phyloP scores from a whole-genome alignment of 768 basidiomycete species.

The Hysterangium stoloniferum region DNA sequence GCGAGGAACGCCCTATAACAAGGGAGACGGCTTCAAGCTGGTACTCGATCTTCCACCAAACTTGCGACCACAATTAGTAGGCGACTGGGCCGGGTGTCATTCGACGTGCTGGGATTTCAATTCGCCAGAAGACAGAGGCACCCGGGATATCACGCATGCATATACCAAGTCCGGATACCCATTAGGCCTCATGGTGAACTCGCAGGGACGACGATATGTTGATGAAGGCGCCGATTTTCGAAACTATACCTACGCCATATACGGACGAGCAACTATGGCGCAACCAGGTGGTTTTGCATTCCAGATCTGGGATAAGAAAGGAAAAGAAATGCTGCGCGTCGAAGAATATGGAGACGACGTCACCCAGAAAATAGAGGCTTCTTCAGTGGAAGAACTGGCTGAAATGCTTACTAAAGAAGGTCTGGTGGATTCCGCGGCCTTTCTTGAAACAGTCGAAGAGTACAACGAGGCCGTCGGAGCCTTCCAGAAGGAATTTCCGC shows the following conservation, averaged over 20 bases:
- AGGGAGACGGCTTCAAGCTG: slow-evolving; percentile 55
- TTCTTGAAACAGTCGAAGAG: slow-evolving; percentile 38
- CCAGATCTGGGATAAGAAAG: slow-evolving; percentile 55
- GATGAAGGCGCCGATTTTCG: slow-evolving; percentile 68
- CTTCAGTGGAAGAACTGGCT: slow-evolving; percentile 42
- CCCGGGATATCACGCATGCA: slow-evolving; percentile 56
- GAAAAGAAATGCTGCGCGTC: slow-evolving; percentile 36
- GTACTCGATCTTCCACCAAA: slow-evolving; percentile 26
- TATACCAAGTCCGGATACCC: slow-evolving; percentile 72
- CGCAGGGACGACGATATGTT: slow-evolving; percentile 50
- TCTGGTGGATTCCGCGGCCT: slow-evolving; percentile 31
- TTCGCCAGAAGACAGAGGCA: slow-evolving; percentile 41
- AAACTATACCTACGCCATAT: slow-evolving; percentile 68
- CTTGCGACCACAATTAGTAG: slow-evolving; percentile 46
- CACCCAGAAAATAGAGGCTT: slow-evolving; percentile 45
- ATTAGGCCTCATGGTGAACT: slow-evolving; percentile 61
- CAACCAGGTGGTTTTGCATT: slow-evolving; percentile 57
- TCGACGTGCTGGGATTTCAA: slow-evolving; percentile 67
- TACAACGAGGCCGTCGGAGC: slow-evolving; percentile 45
- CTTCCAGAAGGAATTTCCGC: slow-evolving; percentile 29
- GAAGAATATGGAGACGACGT: slow-evolving; percentile 63
- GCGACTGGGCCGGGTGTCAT: slow-evolving; percentile 68
- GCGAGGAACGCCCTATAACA: slow-evolving; percentile 64
- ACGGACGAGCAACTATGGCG: slow-evolving; percentile 48
- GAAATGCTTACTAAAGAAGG: slow-evolving; percentile 38